phyloP scores from a whole-genome alignment of 805 yeast genomes.

The Pichia deserticola region DNA sequence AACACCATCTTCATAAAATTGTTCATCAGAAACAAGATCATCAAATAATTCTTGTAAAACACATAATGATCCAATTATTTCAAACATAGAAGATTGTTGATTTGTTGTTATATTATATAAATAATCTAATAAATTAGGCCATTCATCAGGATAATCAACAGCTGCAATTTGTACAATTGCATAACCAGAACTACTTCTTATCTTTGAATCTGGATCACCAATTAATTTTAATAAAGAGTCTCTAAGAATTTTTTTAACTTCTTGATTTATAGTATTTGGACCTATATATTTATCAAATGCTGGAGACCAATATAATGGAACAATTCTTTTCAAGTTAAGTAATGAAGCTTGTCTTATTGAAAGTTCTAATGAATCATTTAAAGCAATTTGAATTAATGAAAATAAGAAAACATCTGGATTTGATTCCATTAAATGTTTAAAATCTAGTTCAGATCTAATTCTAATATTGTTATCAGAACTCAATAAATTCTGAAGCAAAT shows the following conservation, averaged over 20 bases:
- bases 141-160: slow-evolving; percentile 90
- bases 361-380: slow-evolving; percentile 22
- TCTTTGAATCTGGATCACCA: slow-evolving; percentile 43
- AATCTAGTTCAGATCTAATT: slow-evolving; percentile 43
- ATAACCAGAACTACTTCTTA: slow-evolving; percentile 62
- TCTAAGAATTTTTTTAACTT: slow-evolving; percentile 46
- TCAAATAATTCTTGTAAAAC: slow-evolving; percentile 73
- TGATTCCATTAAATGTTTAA: slow-evolving; percentile 33
- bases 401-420: slow-evolving; percentile 44
- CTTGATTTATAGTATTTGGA: slow-evolving; percentile 40
- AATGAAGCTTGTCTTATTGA: slow-evolving; percentile 55
- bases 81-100: slow-evolving; percentile 25
- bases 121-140: slow-evolving; percentile 64
- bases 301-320: slow-evolving; percentile 74
- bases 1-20: slow-evolving; percentile 71
- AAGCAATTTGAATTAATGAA: slow-evolving; percentile 37
- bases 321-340: slow-evolving; percentile 57
- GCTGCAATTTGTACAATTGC: slow-evolving; percentile 79
- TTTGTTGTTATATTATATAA: slow-evolving; percentile 37
- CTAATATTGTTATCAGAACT: slow-evolving; percentile 46
- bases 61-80: slow-evolving; percentile 46
- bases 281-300: slow-evolving; percentile 73
- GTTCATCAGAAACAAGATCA: slow-evolving; percentile 79
- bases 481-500: slow-evolving; percentile 14
- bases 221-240: slow-evolving; percentile 41